Evolutionary conservation across 139 green algal species (phyloP).

Genomic region (Tetraselmis striata): DNA sequence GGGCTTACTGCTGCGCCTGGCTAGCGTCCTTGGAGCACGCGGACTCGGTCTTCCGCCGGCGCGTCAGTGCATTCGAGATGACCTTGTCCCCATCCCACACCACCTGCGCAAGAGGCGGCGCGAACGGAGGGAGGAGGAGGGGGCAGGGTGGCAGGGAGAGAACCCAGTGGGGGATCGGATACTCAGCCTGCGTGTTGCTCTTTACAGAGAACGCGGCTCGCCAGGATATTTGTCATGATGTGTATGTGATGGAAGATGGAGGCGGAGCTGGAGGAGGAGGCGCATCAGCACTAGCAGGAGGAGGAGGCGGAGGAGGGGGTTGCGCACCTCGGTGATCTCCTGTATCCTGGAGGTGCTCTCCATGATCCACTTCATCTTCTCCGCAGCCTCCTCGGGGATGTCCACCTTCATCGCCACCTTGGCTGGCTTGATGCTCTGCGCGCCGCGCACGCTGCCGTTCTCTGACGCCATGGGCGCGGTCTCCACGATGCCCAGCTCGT

Average conservation of each 20-base stretch:
- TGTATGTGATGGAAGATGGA: too few species aligned
- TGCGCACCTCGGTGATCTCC: neutral
- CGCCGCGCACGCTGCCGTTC: neutral
- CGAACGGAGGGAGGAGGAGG: too few species aligned
- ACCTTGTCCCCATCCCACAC: neutral
- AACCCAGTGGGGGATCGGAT: too few species aligned
- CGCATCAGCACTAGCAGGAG: too few species aligned
- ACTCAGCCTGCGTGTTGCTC: too few species aligned
- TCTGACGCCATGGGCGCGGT: neutral
- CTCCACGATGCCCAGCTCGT: neutral
- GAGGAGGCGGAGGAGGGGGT: too few species aligned
- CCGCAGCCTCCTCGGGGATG: neutral
- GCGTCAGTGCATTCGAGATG: neutral
- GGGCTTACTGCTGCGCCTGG: neutral
- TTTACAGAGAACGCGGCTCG: too few species aligned
- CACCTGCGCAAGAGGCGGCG: too few species aligned
- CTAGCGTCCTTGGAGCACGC: neutral
- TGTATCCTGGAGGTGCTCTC: neutral
- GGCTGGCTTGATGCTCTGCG: too few species aligned
- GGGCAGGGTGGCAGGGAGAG: too few species aligned
- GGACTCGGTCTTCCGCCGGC: neutral
- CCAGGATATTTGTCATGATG: too few species aligned
- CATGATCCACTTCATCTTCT: neutral
- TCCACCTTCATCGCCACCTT: neutral
- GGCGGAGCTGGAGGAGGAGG: too few species aligned